Conservation (phyloP, 2,329 filamentous ascomycete genomes). For the Pseudogymnoascus sp. region DNA sequence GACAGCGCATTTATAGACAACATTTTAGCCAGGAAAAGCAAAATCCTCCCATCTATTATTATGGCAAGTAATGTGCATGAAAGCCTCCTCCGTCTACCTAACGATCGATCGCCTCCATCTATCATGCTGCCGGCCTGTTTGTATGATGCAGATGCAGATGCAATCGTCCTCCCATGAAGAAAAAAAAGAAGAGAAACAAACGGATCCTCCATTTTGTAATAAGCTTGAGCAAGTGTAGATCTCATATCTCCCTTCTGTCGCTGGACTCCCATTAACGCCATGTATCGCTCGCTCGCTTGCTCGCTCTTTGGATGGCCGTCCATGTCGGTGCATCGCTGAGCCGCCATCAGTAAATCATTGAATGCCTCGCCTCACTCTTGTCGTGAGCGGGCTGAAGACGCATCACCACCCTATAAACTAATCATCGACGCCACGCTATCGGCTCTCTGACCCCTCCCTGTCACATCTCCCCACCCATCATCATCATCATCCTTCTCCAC, state of each 20-base stretch:
- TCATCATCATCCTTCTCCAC: background rate
- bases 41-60: background rate
- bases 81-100: background rate
- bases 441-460: background rate
- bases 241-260: background rate
- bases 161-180: background rate
- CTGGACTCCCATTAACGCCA: background rate
- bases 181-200: background rate
- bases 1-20: background rate
- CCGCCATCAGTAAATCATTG: background rate
- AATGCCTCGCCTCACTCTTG: background rate
- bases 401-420: background rate
- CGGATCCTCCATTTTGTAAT: background rate
- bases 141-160: background rate
- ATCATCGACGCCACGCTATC: background rate
- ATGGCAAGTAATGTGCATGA: background rate
- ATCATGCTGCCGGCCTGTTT: background rate
- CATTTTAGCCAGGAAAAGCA: slow-evolving; percentile 1
- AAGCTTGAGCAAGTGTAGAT: background rate
- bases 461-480: background rate
- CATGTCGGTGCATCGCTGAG: background rate
- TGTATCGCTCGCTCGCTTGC: background rate
- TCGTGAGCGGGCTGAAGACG: background rate
- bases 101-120: background rate
- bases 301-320: background rate